A percentile compares a stretch with the other conserved stretches of the same genome.
Evolutionary conservation across 164 flowering plant genomes (phyloP).

Genomic region (Tinospora cordifolia): DNA sequence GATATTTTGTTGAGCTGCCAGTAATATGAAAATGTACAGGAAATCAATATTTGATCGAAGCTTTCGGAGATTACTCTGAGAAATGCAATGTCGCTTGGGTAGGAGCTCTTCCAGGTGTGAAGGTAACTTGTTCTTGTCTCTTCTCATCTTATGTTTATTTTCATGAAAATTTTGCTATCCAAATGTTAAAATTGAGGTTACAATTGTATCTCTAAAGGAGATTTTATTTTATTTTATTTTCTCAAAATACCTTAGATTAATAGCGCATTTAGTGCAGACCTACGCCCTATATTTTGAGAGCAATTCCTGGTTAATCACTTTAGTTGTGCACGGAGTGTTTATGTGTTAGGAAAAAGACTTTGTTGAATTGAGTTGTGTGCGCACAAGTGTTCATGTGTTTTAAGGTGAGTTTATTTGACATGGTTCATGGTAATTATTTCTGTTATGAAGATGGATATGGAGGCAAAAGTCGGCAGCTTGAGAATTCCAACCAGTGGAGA

Average conservation of each 20-base stretch:
- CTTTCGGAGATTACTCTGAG: constrained; percentile 17
- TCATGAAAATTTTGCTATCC: not conserved
- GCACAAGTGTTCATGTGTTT: not conserved
- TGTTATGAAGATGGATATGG: constrained; percentile 30
- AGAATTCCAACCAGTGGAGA: constrained; percentile 27
- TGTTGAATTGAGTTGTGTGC: no score
- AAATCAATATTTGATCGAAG: constrained; percentile 27
- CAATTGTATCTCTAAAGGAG: no score
- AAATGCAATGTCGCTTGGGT: constrained; percentile 31
- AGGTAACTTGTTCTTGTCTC: constrained; percentile 16
- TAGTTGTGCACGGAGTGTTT: no score
- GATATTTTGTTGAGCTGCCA: not conserved
- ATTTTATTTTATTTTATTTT: no score
- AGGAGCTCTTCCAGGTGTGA: constrained; percentile 37
- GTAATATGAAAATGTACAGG: constrained; percentile 19
- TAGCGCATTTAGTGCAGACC: no score
- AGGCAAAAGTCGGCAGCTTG: constrained; percentile 26
- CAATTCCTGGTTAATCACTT: no score
- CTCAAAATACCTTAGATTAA: no score
- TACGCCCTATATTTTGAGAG: no score
- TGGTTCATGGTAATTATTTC: constrained; percentile 12
- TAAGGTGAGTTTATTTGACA: not conserved
- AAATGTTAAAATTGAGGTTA: no score
- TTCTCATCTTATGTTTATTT: not conserved
- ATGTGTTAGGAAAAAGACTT: no score